Conservation (phyloP, 2,329 filamentous ascomycete species). For the Teratosphaeria gauchensis region DNA sequence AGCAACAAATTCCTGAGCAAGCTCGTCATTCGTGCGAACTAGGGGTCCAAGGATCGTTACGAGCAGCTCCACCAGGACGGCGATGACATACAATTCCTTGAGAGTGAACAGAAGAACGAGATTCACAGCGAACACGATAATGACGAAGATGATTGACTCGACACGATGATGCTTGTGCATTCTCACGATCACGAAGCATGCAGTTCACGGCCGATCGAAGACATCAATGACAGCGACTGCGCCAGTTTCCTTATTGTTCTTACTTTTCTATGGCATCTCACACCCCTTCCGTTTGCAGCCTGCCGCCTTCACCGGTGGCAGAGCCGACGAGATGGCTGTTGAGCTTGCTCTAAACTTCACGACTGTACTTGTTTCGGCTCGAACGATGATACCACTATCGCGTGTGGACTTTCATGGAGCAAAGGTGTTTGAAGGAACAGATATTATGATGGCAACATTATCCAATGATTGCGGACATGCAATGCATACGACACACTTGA, state of each 20-base stretch:
- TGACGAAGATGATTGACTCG: neutral
- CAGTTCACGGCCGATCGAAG: neutral
- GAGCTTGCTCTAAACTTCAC: neutral
- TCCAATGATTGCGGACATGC: neutral
- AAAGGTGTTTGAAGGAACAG: neutral
- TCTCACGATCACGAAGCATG: neutral
- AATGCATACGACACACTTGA: neutral
- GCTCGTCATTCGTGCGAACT: constrained; percentile 91
- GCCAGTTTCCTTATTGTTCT: neutral
- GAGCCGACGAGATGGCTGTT: neutral
- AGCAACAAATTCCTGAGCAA: constrained; percentile 97
- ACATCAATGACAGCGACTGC: neutral
- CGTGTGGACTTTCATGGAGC: neutral
- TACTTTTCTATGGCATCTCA: neutral
- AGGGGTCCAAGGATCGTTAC: constrained; percentile 7
- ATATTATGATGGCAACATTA: neutral
- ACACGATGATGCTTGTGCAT: neutral
- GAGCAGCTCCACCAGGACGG: neutral
- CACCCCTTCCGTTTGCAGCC: neutral
- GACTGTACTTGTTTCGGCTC: neutral
- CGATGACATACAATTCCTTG: neutral
- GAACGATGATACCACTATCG: neutral
- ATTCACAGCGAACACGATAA: neutral
- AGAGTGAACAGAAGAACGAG: neutral
- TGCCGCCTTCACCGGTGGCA: neutral